phyloP scores from a whole-genome alignment of 2,329 filamentous ascomycete species.

The Domatiomyces catenatus region DNA sequence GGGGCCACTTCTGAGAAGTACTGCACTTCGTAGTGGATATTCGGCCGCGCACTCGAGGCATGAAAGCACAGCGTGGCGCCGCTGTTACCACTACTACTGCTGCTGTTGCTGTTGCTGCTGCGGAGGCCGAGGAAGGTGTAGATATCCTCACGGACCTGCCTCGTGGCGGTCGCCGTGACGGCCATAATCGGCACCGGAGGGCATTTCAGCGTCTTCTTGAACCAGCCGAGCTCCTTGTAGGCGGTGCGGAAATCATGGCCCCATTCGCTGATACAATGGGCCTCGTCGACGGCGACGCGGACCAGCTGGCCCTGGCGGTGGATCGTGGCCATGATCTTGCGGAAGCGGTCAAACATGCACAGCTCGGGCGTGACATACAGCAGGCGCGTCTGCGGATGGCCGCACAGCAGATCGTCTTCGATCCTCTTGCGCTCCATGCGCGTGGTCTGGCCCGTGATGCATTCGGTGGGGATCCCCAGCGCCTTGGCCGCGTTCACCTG shows the following conservation, averaged over 20 bases:
- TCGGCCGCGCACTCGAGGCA: conserved; percentile 69
- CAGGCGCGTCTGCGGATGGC: conserved; percentile 66
- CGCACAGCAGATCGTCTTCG: conserved; percentile 67
- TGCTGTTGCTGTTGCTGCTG: conserved; percentile 23
- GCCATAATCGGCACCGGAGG: conserved; percentile 83
- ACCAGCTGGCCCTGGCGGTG: conserved; percentile 71
- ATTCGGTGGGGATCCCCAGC: conserved; percentile 63
- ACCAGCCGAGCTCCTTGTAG: conserved; percentile 76
- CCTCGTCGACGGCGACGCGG: conserved; percentile 80
- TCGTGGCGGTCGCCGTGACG: conserved; percentile 79
- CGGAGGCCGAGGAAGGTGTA: conserved; percentile 57
- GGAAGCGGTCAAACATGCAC: conserved; percentile 63
- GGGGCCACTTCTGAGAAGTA: conserved; percentile 31
- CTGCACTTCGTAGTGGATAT: conserved; percentile 79
- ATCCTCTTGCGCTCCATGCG: conserved; percentile 50
- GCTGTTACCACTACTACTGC: conserved; percentile 30
- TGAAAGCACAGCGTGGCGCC: conserved; percentile 46
- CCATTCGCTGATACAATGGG: conserved; percentile 96
- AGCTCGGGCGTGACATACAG: conserved; percentile 90
- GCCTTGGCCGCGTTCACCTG: conserved; percentile 68
- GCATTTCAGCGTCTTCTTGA: conserved; percentile 53
- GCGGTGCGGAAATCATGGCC: conserved; percentile 92
- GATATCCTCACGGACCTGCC: conserved; percentile 66
- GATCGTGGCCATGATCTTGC: conserved; percentile 55
- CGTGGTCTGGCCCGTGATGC: conserved; percentile 72